Conservation (phyloP, 2,329 filamentous ascomycete genomes). For the Furcasterigmium furcatum region DNA sequence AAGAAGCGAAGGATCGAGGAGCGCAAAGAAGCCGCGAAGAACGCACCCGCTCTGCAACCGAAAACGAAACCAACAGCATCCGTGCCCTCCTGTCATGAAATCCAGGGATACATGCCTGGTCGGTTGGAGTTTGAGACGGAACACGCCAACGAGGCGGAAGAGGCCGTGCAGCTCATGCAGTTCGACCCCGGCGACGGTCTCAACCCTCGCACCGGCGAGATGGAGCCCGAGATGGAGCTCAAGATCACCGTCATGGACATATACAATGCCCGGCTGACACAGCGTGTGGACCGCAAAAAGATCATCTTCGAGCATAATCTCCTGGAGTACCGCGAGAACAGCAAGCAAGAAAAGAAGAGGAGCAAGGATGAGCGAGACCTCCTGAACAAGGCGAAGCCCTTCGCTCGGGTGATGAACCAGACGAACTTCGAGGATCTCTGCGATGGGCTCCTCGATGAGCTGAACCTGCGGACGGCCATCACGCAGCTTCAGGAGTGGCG, state of each 20-base stretch:
- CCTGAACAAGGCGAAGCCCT: constrained; percentile 90
- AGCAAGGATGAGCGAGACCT: constrained; percentile 94
- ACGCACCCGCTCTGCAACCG: constrained; percentile 76
- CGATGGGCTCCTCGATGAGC: constrained; percentile 83
- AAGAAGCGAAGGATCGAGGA: constrained; percentile 95
- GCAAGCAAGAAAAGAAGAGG: constrained; percentile 84
- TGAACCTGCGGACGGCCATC: constrained; percentile 88
- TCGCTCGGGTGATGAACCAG: constrained; percentile 94
- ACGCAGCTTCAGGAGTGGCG: constrained; percentile 92
- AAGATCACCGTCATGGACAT: constrained; percentile 99
- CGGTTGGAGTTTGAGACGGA: constrained; percentile 97
- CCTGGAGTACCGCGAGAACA: constrained; percentile 90
- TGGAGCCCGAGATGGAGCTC: constrained; percentile 94
- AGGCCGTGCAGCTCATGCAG: constrained; percentile 96
- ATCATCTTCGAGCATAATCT: constrained; percentile 94
- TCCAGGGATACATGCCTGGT: constrained; percentile 98
- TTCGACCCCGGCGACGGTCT: constrained; percentile 95
- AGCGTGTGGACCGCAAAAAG: constrained; percentile 90
- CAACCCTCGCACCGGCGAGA: constrained; percentile 76
- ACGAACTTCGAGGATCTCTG: constrained; percentile 85
- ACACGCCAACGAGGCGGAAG: constrained; percentile 95
- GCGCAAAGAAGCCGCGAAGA: constrained; percentile 81
- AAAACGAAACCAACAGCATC: constrained; percentile 96
- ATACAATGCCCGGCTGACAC: constrained; percentile 88
- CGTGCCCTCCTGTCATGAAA: constrained; percentile 94